Percentiles rank a stretch among this genome's conserved stretches.
phyloP scores from a whole-genome alignment of 305 asterid species.

The Solanum hybrid region DNA sequence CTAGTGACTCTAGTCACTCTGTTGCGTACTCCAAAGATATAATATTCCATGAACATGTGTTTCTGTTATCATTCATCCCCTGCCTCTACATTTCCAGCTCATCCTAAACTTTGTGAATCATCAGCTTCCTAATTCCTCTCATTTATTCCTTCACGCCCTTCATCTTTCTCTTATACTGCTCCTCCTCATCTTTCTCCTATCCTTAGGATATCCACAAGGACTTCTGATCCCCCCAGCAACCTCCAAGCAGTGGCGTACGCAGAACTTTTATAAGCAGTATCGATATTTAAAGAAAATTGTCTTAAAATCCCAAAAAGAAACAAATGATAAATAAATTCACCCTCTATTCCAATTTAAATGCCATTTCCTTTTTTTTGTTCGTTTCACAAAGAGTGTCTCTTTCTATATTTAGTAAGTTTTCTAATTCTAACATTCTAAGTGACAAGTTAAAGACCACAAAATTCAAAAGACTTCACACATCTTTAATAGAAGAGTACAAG shows the following conservation, averaged over 20 bases:
- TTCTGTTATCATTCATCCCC: not conserved
- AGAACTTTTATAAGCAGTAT: not conserved
- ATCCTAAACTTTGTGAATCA: not conserved
- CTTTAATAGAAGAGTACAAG: not conserved
- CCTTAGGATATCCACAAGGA: not conserved
- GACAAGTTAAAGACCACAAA: not conserved
- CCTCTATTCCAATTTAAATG: not conserved
- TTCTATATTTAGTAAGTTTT: not conserved
- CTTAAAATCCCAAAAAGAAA: not conserved
- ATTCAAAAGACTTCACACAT: not conserved
- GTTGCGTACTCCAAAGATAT: not conserved
- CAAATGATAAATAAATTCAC: not conserved
- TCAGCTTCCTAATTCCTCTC: not conserved
- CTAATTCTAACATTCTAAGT: not conserved
- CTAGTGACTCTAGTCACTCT: not conserved
- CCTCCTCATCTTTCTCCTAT: not conserved
- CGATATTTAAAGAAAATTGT: not conserved
- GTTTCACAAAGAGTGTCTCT: not conserved
- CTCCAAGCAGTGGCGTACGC: not conserved
- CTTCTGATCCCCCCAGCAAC: not conserved
- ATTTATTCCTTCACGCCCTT: not conserved
- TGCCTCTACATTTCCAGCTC: not conserved
- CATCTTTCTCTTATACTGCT: not conserved
- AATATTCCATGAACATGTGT: not conserved
- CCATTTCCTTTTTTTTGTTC: not conserved